phyloP scores from a whole-genome alignment of 2,329 filamentous ascomycete genomes.

The Pseudocercospora fijiensis region DNA sequence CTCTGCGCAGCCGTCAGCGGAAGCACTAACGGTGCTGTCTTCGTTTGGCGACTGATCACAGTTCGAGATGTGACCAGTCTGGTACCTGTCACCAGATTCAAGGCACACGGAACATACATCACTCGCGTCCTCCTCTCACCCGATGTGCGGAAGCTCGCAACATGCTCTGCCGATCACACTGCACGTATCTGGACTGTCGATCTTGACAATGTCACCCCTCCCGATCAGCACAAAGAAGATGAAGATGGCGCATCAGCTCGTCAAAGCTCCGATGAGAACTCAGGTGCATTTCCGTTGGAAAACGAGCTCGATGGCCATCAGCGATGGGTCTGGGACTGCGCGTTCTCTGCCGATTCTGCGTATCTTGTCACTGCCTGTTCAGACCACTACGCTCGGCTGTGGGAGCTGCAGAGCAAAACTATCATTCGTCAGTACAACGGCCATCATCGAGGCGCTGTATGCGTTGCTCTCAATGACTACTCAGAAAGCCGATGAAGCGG shows the following conservation, averaged over 20 bases:
- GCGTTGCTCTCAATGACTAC: constrained; percentile 82
- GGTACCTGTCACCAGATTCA: constrained; percentile 83
- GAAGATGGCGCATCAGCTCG: constrained; percentile 17
- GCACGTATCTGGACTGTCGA: constrained; percentile 97
- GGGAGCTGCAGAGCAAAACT: constrained; percentile 82
- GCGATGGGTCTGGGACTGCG: constrained; percentile 97
- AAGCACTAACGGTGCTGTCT: constrained; percentile 86
- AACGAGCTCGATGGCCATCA: constrained; percentile 87
- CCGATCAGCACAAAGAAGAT: constrained; percentile 20
- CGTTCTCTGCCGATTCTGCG: constrained; percentile 88
- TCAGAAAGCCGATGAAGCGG: constrained; percentile 32
- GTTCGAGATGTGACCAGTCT: constrained; percentile 78
- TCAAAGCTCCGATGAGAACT: constrained; percentile 32
- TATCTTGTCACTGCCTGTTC: constrained; percentile 92
- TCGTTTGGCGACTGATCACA: constrained; percentile 92
- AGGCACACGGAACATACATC: constrained; percentile 87
- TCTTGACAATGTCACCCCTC: constrained; percentile 42
- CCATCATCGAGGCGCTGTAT: constrained; percentile 87
- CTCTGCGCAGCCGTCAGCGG: constrained; percentile 79
- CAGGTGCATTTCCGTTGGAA: constrained; percentile 71
- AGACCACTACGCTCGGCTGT: constrained; percentile 87
- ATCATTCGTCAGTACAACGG: constrained; percentile 96
- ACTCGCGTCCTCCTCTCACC: constrained; percentile 88
- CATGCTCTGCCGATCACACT: constrained; percentile 89
- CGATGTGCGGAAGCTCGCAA: constrained; percentile 90